These are phyloP conservation scores for Scheffersomyces cryptocercus DNA, from an alignment of 1,139 yeast genomes.

Conservation along the genomic window DNA sequence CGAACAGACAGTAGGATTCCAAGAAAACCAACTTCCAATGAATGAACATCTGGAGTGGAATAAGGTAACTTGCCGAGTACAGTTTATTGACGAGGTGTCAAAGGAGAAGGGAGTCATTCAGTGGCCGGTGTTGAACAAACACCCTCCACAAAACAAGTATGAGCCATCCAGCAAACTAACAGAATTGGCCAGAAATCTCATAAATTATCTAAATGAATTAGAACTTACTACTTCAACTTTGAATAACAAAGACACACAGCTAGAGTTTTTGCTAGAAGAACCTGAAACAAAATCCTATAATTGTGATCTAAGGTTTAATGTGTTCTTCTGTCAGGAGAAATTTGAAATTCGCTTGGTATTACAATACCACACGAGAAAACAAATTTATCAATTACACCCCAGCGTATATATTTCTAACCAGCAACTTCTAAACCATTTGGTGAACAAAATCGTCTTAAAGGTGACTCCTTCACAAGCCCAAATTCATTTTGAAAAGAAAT, in stretches of 20 bases:
- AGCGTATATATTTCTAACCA: slow-evolving; percentile 7
- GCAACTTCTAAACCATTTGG: slow-evolving; percentile 9
- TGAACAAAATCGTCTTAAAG: slow-evolving; percentile 5
- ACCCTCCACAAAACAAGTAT: not conserved
- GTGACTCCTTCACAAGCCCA: not conserved
- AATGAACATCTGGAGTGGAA: too few relatives aligned
- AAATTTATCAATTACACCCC: not conserved
- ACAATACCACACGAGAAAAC: slow-evolving; percentile 4
- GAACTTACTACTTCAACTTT: slow-evolving; percentile 7
- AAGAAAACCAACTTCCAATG: too few relatives aligned
- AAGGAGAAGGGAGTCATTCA: not conserved
- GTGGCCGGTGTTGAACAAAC: slow-evolving; percentile 3
- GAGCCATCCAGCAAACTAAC: slow-evolving; percentile 2
- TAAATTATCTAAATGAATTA: slow-evolving; percentile 6
- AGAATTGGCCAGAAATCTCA: slow-evolving; percentile 4
- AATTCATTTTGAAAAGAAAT: slow-evolving; percentile 5
- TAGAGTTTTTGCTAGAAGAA: not conserved
- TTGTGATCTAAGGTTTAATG: slow-evolving; percentile 6
- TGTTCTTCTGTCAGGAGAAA: not conserved
- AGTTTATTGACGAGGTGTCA: too few relatives aligned
- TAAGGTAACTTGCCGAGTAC: too few relatives aligned
- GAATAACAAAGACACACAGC: slow-evolving; percentile 1
- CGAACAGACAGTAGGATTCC: too few relatives aligned
- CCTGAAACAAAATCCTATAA: slow-evolving; percentile 2
- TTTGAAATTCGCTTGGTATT: slow-evolving; percentile 4